Evolutionary conservation across 2,329 filamentous ascomycete genomes (phyloP), one percentile per base, ranked within the genome.

Genomic region (Lasiodiplodia theobromae): DNA sequence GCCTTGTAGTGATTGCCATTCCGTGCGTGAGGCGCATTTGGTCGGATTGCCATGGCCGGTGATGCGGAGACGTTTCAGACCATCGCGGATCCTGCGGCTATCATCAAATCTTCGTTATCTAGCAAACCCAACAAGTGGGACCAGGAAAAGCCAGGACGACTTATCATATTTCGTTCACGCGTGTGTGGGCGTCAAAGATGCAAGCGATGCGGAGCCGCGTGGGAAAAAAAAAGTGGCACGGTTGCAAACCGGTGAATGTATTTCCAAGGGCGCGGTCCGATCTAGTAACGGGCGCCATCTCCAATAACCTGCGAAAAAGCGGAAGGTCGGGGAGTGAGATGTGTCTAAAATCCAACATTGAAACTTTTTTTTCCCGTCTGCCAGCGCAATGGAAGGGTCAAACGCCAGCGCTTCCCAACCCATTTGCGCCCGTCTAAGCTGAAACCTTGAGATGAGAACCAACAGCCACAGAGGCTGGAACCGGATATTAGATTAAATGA

Each of bases 341-440:
- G 57, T 60, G 11, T 34, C 49, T 51, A 31, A 34, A 34, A 62
- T 34, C 31, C 31, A 34, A 34, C 31, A 34, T 34, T 34, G 31
- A 34, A 34, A 34, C 31, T 44, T 51, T 63, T 47, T 49, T 34
- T 44, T 23, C 23, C 25, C 47, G 25, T 38, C 12, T 25, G 23
- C 31, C 23, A 38, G 12, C 25, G 7, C 11, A 28, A 16, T 28
- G 38, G 25, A 8, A 25, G 5, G 47, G 25, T 31, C 31, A 38
- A 63, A 31, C 60, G 60, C 60, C 60, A 64, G 60, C 60, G 60
- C 52, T 64, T 47, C 60, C 47, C 31, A 64, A 40, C 44, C 25
- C 18, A 44, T 44, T 64, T 52, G 60, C 60, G 60, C 60, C 60
- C 51, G 60, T 64, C 60, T 64, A 52, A 38, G 51, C 28, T 64